A percentile compares a stretch with the other conserved stretches of the same genome.
Conservation (phyloP, 2,329 filamentous ascomycete genomes). For the Lasiodiplodia citricola region DNA sequence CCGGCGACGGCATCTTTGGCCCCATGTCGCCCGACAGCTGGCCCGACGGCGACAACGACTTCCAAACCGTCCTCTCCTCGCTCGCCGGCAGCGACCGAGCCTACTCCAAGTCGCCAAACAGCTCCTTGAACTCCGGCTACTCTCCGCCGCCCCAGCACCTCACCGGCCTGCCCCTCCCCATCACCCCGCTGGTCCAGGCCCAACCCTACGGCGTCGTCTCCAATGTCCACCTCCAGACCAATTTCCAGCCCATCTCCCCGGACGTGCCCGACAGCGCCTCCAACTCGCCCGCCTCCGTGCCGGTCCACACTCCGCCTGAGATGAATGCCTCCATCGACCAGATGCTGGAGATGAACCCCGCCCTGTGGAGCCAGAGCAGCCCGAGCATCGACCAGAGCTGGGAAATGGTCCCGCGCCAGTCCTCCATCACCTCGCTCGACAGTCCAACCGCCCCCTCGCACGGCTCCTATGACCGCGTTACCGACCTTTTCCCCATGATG, state of each 20-base stretch:
- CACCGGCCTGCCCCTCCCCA: constrained; percentile 17
- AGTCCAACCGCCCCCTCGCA: constrained; percentile 17
- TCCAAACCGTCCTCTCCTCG: constrained; percentile 11
- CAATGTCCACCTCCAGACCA: constrained; percentile 4
- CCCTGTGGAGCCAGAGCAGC: constrained; percentile 22
- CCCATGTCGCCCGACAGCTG: constrained; percentile 25
- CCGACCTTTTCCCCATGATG: constrained; percentile 18
- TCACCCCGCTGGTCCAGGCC: constrained; percentile 15
- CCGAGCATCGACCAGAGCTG: constrained; percentile 24
- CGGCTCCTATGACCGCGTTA: constrained; percentile 17
- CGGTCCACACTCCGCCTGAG: constrained; percentile 25
- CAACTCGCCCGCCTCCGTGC: constrained; percentile 25
- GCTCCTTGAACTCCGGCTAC: constrained; percentile 22
- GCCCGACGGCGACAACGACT: constrained; percentile 15
- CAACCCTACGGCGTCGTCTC: constrained; percentile 7
- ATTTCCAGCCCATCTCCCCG: constrained; percentile 3
- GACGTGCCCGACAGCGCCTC: constrained; percentile 22
- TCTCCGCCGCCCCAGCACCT: constrained; percentile 20
- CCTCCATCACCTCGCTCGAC: constrained; percentile 23
- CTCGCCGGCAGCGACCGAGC: constrained; percentile 25
- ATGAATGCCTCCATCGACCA: constrained; percentile 26
- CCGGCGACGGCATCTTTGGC: constrained; percentile 21
- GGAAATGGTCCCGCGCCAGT: constrained; percentile 25
- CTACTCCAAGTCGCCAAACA: constrained; percentile 26
- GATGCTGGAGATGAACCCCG: constrained; percentile 21